phyloP scores from a whole-genome alignment of 2,329 filamentous ascomycete genomes.

The Thielaviopsis populi region DNA sequence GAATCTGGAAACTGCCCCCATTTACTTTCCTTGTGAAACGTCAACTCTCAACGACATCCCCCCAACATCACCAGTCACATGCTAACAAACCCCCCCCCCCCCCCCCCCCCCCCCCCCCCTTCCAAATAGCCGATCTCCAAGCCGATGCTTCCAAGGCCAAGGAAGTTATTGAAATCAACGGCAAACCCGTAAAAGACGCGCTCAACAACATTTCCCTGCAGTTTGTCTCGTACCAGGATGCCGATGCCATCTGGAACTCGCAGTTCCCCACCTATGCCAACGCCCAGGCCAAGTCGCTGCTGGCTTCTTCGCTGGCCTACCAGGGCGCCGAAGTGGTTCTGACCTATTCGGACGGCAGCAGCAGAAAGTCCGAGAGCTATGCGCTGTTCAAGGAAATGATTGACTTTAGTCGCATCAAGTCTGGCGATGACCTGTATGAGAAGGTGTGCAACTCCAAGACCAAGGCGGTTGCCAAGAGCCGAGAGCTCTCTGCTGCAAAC shows the following conservation, averaged over 20 bases:
- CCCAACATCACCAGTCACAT: background rate
- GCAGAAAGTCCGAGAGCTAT: conserved; percentile 22
- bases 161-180: conserved; percentile 22
- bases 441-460: conserved; percentile 23
- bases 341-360: conserved; percentile 27
- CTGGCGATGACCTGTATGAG: conserved; percentile 26
- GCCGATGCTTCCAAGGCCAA: conserved; percentile 15
- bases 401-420: conserved; percentile 23
- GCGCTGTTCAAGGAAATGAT: conserved; percentile 20
- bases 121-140: conserved; percentile 12
- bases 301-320: conserved; percentile 23
- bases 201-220: conserved; percentile 19
- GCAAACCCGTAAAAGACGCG: conserved; percentile 19
- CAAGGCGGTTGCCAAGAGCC: conserved; percentile 18
- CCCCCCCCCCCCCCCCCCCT: background rate
- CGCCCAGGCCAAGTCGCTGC: conserved; percentile 18
- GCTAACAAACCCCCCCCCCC: background rate
- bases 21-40: background rate
- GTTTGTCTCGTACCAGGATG: conserved; percentile 20
- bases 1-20: background rate
- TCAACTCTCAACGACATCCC: background rate
- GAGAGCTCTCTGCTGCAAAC: conserved; percentile 17
- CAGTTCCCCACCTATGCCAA: conserved; percentile 24
- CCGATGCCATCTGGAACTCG: conserved; percentile 26
- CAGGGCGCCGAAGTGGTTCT: conserved; percentile 25